These are phyloP conservation scores for Hymenoscyphus infarciens DNA, from an alignment of 2,329 filamentous ascomycete genomes.

Conservation along the genomic window DNA sequence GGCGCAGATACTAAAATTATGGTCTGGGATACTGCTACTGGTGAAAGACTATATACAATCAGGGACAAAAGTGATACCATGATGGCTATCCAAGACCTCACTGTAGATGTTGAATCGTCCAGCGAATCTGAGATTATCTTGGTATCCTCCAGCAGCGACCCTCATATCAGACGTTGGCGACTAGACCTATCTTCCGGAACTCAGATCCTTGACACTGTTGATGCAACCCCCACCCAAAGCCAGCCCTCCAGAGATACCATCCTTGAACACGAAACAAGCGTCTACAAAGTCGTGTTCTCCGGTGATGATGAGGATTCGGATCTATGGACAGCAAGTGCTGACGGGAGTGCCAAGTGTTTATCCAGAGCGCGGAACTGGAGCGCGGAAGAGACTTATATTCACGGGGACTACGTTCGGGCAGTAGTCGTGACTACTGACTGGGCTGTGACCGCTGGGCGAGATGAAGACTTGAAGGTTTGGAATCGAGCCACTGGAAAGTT, in stretches of 20 bases:
- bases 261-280: slow-evolving; percentile 81
- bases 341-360: slow-evolving; percentile 82
- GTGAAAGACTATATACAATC: slow-evolving; percentile 67
- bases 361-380: slow-evolving; percentile 65
- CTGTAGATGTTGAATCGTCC: slow-evolving; percentile 64
- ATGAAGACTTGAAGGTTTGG: slow-evolving; percentile 92
- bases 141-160: slow-evolving; percentile 77
- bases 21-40: slow-evolving; percentile 73
- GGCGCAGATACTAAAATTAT: slow-evolving; percentile 77
- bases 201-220: slow-evolving; percentile 48
- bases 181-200: slow-evolving; percentile 51
- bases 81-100: slow-evolving; percentile 78
- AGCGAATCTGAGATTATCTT: slow-evolving; percentile 52
- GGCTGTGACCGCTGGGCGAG: slow-evolving; percentile 82
- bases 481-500: slow-evolving; percentile 69
- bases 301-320: slow-evolving; percentile 54
- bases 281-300: slow-evolving; percentile 78
- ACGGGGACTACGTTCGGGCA: slow-evolving; percentile 88
- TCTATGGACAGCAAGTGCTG: slow-evolving; percentile 91
- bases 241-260: slow-evolving; percentile 51
- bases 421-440: slow-evolving; percentile 72
- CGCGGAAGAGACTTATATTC: slow-evolving; percentile 66
- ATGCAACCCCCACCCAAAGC: slow-evolving; percentile 23
- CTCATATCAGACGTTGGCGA: slow-evolving; percentile 74
- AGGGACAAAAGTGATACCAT: slow-evolving; percentile 68